Conservation (phyloP, 148 eudicot genomes). For the Rhododendron simsii region DNA sequence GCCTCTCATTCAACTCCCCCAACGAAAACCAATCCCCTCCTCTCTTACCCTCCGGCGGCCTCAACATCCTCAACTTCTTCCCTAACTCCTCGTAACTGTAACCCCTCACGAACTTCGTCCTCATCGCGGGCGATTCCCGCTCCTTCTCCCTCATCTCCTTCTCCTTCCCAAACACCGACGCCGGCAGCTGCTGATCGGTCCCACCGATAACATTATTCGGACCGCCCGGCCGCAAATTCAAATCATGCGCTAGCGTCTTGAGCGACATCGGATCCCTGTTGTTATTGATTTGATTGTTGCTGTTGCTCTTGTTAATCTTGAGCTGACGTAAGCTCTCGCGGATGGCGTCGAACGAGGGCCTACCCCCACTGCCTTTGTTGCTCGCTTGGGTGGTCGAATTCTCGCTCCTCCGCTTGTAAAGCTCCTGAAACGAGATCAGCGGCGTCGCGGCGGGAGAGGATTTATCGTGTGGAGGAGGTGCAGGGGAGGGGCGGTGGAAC, state of each 20-base stretch:
- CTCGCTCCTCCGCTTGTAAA: slow-evolving; percentile 18
- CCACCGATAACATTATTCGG: slow-evolving; percentile 25
- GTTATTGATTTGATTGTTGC: too few species aligned
- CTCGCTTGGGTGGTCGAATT: not conserved
- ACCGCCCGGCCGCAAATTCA: slow-evolving; percentile 12
- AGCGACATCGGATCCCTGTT: slow-evolving; percentile 6
- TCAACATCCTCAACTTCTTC: slow-evolving; percentile 49
- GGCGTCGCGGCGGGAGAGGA: not conserved
- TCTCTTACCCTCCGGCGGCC: slow-evolving; percentile 39
- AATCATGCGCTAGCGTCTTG: slow-evolving; percentile 15
- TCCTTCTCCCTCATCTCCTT: slow-evolving; percentile 17
- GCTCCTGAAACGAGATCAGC: slow-evolving; percentile 22
- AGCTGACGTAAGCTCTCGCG: slow-evolving; percentile 28
- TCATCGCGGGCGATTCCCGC: not conserved
- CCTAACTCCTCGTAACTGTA: slow-evolving; percentile 50
- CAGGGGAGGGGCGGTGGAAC: slow-evolving; percentile 35
- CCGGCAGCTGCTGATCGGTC: slow-evolving; percentile 18
- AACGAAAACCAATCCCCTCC: slow-evolving; percentile 45
- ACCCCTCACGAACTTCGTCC: slow-evolving; percentile 18
- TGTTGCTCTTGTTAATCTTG: not conserved
- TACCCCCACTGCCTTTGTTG: not conserved
- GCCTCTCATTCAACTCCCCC: slow-evolving; percentile 56
- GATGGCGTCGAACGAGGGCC: slow-evolving; percentile 18
- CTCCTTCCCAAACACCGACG: slow-evolving; percentile 26
- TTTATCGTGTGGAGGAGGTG: slow-evolving; percentile 10